phyloP scores from a whole-genome alignment of 345 rosid species.

The Bruguiera gymnorhiza region DNA sequence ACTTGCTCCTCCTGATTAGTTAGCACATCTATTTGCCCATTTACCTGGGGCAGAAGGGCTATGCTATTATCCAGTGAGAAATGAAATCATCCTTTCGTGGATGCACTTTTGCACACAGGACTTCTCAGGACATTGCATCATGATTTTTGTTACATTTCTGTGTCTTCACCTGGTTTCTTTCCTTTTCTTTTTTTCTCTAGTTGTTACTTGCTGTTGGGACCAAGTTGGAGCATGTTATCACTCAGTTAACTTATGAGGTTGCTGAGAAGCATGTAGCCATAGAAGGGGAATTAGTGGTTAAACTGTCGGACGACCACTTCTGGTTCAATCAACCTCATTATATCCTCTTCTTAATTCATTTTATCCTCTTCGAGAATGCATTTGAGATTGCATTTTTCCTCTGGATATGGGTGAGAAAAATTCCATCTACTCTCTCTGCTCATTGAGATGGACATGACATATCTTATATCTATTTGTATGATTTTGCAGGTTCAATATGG shows the following conservation, averaged over 20 bases:
- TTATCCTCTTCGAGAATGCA: conserved; percentile 73
- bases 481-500: conserved; percentile 56
- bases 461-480: neutral
- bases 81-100: no score
- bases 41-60: no score
- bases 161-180: neutral
- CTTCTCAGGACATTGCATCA: neutral
- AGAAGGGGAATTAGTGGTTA: conserved; percentile 42
- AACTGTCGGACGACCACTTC: conserved; percentile 74
- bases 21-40: no score
- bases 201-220: conserved; percentile 78
- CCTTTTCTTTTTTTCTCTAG: conserved; percentile 26
- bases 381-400: conserved; percentile 85
- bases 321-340: conserved; percentile 59
- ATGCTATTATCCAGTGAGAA: no score
- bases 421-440: neutral
- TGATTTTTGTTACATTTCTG: neutral
- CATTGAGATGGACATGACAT: neutral
- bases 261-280: conserved; percentile 16
- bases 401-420: conserved; percentile 63
- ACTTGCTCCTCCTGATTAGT: no score
- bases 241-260: conserved; percentile 56
- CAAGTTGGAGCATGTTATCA: conserved; percentile 69
- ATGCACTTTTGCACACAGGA: no score
- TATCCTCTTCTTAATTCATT: conserved; percentile 63